phyloP scores from a whole-genome alignment of 352 stramenopile genomes.

The Plasmopara muralis region DNA sequence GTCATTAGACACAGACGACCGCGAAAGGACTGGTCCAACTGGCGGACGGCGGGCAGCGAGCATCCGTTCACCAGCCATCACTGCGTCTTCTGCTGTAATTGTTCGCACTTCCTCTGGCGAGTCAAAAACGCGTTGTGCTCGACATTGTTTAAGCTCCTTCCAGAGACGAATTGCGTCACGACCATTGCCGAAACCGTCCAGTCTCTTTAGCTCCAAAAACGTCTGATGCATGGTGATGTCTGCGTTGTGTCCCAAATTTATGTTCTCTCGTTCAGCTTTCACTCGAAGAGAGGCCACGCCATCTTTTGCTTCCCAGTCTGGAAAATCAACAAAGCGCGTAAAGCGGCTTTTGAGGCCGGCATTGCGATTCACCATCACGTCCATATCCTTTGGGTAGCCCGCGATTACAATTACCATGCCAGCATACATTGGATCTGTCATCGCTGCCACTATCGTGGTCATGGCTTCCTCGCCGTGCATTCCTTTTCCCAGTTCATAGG shows the following conservation, averaged over 20 bases:
- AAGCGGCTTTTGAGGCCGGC: conserved; percentile 90
- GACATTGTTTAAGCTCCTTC: conserved; percentile 55
- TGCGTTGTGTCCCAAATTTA: conserved; percentile 26
- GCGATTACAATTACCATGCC: conserved; percentile 89
- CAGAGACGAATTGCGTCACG: conserved; percentile 64
- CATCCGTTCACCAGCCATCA: conserved; percentile 26
- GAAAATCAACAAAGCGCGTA: conserved; percentile 85
- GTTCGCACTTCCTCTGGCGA: conserved; percentile 39
- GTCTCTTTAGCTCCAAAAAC: conserved; percentile 34
- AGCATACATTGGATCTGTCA: conserved; percentile 80
- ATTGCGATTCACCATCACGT: conserved; percentile 86
- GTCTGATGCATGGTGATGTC: conserved; percentile 21
- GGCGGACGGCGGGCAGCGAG: conserved; percentile 33
- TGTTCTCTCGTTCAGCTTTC: conserved; percentile 37
- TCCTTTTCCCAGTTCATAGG: conserved; percentile 86
- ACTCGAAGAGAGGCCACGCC: conserved; percentile 55
- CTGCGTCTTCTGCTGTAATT: conserved; percentile 38
- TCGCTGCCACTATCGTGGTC: conserved; percentile 84
- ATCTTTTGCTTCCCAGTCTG: conserved; percentile 78
- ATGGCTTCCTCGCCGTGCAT: conserved; percentile 82
- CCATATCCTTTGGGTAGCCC: conserved; percentile 85
- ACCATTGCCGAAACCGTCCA: conserved; percentile 68
- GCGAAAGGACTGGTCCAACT: conserved; percentile 22
- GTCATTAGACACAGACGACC: conserved; percentile 7
- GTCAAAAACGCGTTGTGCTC: conserved; percentile 48